phyloP scores from a whole-genome alignment of 2,329 filamentous ascomycete species.

The Zymoseptoria passerinii region DNA sequence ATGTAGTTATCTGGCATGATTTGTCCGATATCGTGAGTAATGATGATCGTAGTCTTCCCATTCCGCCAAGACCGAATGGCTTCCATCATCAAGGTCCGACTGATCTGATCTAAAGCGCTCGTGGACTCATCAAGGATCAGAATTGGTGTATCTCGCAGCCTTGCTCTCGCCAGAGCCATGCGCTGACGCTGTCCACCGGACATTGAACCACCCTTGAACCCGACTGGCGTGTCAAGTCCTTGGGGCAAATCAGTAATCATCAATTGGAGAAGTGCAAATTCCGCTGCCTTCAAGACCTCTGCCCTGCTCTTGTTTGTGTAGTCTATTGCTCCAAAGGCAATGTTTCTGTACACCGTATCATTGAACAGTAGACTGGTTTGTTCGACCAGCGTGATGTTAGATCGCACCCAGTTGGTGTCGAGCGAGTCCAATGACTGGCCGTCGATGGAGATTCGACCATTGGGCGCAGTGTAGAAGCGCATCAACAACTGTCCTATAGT shows the following conservation, averaged over 20 bases:
- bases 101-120: conserved; percentile 72
- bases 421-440: conserved; percentile 53
- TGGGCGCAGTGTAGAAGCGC: conserved; percentile 61
- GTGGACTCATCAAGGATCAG: conserved; percentile 85
- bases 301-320: conserved; percentile 42
- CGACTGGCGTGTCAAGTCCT: conserved; percentile 64
- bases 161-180: conserved; percentile 70
- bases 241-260: conserved; percentile 59
- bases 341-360: conserved; percentile 69
- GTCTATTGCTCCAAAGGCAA: conserved; percentile 58
- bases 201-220: conserved; percentile 58
- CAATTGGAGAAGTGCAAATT: conserved; percentile 59
- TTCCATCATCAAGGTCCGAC: conserved; percentile 59
- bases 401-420: conserved; percentile 62
- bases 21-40: conserved; percentile 80
- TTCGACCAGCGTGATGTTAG: conserved; percentile 72
- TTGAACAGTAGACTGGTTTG: conserved; percentile 76
- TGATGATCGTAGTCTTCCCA: conserved; percentile 81
- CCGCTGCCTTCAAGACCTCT: conserved; percentile 54
- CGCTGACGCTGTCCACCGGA: conserved; percentile 83
- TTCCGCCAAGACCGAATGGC: conserved; percentile 68
- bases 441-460: conserved; percentile 63
- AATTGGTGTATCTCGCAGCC: conserved; percentile 66
- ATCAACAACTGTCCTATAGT: conserved; percentile 74
- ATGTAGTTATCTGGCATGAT: conserved; percentile 67